Base-by-base conservation (phyloP, 495 filamentous ascomycete species). In the Penicillium chermesinum region DNA sequence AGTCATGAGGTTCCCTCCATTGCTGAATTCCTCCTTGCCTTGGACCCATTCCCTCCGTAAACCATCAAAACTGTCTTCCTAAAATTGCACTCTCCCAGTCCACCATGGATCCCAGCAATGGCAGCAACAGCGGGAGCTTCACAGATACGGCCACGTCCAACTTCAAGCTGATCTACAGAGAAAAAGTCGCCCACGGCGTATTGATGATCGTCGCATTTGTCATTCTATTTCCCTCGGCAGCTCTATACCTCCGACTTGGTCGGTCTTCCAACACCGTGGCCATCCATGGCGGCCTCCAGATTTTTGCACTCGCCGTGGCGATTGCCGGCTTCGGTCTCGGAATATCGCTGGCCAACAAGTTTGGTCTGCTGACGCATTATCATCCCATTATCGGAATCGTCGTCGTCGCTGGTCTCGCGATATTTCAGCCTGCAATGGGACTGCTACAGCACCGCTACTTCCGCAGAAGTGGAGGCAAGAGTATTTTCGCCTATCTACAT, bases 401-500 rank as follows among this genome's bases (percentile, higher is more conserved):
- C 20, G 38, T 62, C 19, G 69, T 89, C 12, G 55, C 82, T 8
- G 62, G 49, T 7, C 62, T 86, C 13, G 54, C 85, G n/a, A 59
- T 74, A 13, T 58, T 88, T 33, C 87, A 90, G 59, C 85, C 83
- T 3, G 56, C 76, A 3, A 70, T 86, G 34, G 87, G 85, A 15
- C 54, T 76, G 0, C 12, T 84, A 2, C 87, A 91, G 50, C 87
- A 90, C 55, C 27, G 43, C 25, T 56, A 64, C 33, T 70, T 77
- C 53, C 33, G 66, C 10, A 75, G 74, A 48, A 59, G 65, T 1
- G 59, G 71, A 19, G 36, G 48, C 5, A 82, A 82, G 10, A 76
- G 76, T 9, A 5, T 70, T 3, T 69, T 83, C 61, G 78, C 75
- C n/a, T 66, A 81, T 45, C 55, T 65, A 3, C 87, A 91, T 58